Evolutionary conservation across 805 yeast genomes (phyloP), one percentile per base, ranked within the genome.

Genomic region (Jamesozyma piceae): DNA sequence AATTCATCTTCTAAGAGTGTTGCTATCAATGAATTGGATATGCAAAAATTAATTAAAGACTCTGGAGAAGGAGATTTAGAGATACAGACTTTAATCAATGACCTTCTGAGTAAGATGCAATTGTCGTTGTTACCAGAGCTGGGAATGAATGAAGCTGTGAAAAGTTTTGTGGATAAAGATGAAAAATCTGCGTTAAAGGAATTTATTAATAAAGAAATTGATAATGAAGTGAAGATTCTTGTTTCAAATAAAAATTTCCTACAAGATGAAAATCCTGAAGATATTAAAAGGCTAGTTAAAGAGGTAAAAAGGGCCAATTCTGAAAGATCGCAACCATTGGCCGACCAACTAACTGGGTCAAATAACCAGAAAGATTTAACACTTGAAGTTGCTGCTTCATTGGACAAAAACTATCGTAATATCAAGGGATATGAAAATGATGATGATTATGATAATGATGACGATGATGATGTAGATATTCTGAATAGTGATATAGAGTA

Each of bases 111-210:
- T 31, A 79, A 79, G 34, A 75, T 84, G 42, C 74, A 78, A 42
- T 65, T 90, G 35, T 70, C 79, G 3, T 62, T 90, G 35, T 61
- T 90, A n/a, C 83, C 87, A 0, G 90, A 84, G 49, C 62, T 67
- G 10, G 94, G 92, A 0, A 71, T 89, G 58, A 77, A 77, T 38
- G 76, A 78, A 28, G 90, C 94, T 0, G 74, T 92, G 1, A 73
- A 74, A 41, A 73, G 71, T 43, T 82, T 78, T 57, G 79, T 92
- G 3, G 87, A 81, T 35, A 86, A 84, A 49, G 96, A 88, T 46
- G 95, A 89, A 58, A 84, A 81, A 54, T 65, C 68, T 29, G 78
- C 89, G 0, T 64, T 90, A 39, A 77, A 74, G 34, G 74, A 71
- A n/a, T 82, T 75, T 51, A 73, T 83, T 20, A 74, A 74, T 35